Conservation (phyloP, 495 filamentous ascomycete genomes). For the Parathielavia appendiculata region DNA sequence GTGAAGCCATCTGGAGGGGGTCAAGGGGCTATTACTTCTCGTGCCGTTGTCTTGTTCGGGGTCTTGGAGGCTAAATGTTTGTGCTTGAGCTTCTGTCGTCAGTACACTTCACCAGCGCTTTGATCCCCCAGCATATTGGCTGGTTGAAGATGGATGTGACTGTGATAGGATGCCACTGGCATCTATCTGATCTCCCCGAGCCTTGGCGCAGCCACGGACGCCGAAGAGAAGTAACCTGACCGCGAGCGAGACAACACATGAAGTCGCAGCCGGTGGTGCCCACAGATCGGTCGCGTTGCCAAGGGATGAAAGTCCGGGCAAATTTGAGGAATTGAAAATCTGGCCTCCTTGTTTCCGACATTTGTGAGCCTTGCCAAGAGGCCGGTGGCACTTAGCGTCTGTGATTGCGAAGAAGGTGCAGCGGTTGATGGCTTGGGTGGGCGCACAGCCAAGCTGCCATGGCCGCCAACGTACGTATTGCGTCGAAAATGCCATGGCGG, state of each 20-base stretch:
- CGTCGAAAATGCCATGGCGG: not conserved
- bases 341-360: not conserved
- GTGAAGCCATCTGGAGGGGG: not conserved
- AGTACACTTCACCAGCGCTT: no score
- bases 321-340: conserved; percentile 3
- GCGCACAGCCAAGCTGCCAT: conserved; percentile 16
- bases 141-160: no score
- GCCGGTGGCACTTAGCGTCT: conserved; percentile 3
- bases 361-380: conserved; percentile 15
- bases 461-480: conserved; percentile 11
- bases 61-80: not conserved
- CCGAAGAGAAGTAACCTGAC: not conserved
- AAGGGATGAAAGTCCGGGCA: conserved; percentile 7
- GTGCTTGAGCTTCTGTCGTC: no score
- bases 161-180: no score
- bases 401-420: not conserved
- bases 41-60: not conserved
- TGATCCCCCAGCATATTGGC: not conserved
- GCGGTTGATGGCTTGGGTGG: not conserved
- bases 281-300: not conserved
- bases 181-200: no score
- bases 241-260: not conserved
- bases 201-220: no score
- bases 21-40: no score
- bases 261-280: not conserved